Base-by-base conservation (phyloP, 352 stramenopile genomes). In the Phytophthora macrochlamydospora region DNA sequence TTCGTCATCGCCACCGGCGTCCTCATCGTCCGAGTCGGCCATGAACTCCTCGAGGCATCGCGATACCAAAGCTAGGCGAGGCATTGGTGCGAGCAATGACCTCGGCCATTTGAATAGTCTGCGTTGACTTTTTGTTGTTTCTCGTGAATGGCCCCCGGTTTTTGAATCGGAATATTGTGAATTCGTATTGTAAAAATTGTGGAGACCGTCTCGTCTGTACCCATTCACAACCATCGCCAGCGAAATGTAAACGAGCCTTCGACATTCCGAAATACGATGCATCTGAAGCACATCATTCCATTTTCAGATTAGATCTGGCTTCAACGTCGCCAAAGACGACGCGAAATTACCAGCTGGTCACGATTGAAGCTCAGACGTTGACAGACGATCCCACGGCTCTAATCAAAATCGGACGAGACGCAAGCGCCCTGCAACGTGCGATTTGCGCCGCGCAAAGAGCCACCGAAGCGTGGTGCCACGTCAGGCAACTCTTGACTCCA, bases 11-110 rank as follows among this genome's bases (percentile, higher is more conserved):
- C 76, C 87, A 14, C 90, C 85, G 42, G 91, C 81, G 48, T 89
- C 90, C 61, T 97, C 89, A 24, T 95, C 81, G 45, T 91, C 79
- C 46, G 85, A 90, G 59, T 93, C 80, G 46, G 81, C 79, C 86
- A 94, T 93, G 50, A 94, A 94, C 46, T 90, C 78, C 33, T 92
- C 86, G 59, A 95, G 30, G 78, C 60, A 30, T 71, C 67, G 52
- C 71, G 72, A 24, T 24, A 24, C 18, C 18, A 24, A 24, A 24
- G 18, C 18, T 24, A 24, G 18, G 18, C 18, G 18, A 24, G 18
- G 18, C 18, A 24, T 24, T 24, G 0, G 18, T 24, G 18, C 18
- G 18, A 24, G 18, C 18, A 24, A 0, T 24, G 18, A 24, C 18
- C 18, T 24, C 18, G 18, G 18, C 18, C 18, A 24, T 24, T 24